These are phyloP conservation scores for Parastagonospora avenae DNA, from an alignment of 2,329 filamentous ascomycete genomes.

Conservation along the genomic window DNA sequence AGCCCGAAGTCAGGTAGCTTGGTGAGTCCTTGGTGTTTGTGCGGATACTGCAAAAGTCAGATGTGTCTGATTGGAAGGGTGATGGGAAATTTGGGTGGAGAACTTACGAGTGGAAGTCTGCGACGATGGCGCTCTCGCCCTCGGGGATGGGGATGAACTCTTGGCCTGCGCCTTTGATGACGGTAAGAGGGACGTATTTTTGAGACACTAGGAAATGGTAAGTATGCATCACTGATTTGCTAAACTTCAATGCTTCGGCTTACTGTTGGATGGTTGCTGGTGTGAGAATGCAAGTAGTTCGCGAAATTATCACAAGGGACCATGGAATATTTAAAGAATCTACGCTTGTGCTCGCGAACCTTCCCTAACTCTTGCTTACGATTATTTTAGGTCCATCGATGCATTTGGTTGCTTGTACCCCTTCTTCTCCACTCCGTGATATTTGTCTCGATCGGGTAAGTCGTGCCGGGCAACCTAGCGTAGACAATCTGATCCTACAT, in stretches of 20 bases:
- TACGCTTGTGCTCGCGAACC: neutral
- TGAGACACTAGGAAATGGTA: conserved; percentile 13
- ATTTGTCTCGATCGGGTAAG: conserved; percentile 23
- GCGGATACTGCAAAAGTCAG: conserved; percentile 11
- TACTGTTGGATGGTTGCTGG: neutral
- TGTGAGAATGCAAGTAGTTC: neutral
- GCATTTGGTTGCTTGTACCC: conserved; percentile 2
- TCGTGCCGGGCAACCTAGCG: conserved; percentile 20
- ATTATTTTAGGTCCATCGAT: conserved; percentile 9
- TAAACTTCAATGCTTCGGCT: neutral
- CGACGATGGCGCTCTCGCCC: conserved; percentile 30
- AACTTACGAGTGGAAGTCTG: conserved; percentile 32
- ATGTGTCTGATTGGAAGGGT: neutral
- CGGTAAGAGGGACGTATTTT: conserved; percentile 26
- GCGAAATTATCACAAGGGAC: neutral
- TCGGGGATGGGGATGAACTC: conserved; percentile 30
- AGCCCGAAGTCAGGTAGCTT: conserved; percentile 30
- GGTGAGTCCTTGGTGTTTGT: conserved; percentile 28
- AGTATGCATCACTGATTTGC: neutral
- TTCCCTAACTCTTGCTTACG: neutral
- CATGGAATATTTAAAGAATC: neutral
- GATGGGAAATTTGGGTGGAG: neutral
- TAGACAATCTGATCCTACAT: conserved; percentile 13
- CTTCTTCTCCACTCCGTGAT: conserved; percentile 15
- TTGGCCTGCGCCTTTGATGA: conserved; percentile 33